Evolutionary conservation across 2,329 filamentous ascomycete species (phyloP), one percentile per base, ranked within the genome.

Genomic region (Seiridium cupressi): DNA sequence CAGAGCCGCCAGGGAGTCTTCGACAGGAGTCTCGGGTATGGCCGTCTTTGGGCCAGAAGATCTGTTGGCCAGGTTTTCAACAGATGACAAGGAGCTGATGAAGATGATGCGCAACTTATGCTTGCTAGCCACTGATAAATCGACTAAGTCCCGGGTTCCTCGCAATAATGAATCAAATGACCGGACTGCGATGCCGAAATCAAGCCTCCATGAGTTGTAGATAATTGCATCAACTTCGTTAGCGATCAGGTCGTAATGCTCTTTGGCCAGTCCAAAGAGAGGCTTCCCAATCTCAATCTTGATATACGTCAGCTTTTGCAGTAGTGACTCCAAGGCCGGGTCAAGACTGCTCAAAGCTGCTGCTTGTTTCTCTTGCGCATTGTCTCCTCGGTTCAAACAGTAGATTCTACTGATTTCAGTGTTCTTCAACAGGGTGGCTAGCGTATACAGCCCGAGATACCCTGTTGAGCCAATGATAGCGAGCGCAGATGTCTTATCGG

Each of bases 161-260:
- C 35, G 47, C 1, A 69, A 47, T 38, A 69, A 67, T 0, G 66
- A 66, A 1, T 54, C 44, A 44, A 70, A 70, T 0, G 64, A 68
- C n/a, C 54, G 56, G 2, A 68, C 42, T 0, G 67, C 55, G 3
- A 66, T 63, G 2, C 61, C 63, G 35, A 70, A 70, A 58, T 69
- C 64, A 1, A 67, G 60, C n/a, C 60, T 55, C 68, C 67, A 70
- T 5, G 66, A 55, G 36, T 70, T 69, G 44, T 63, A 67, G 6
- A 69, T 48, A 4, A 69, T 49, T 1, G 62, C 61, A 31, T 67
- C 64, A 1, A 62, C 62, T 10, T 65, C 56, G 9, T 26, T 10
- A 10, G 31, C 42, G 3, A 66, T 40, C 4, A 57, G 1, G 7
- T 59, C 18, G 18, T 53, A 62, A 1, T 61, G 26, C 3, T 61